Evolutionary conservation across 2,329 filamentous ascomycete genomes (phyloP).

Genomic region (Pyrenochaeta sp.): DNA sequence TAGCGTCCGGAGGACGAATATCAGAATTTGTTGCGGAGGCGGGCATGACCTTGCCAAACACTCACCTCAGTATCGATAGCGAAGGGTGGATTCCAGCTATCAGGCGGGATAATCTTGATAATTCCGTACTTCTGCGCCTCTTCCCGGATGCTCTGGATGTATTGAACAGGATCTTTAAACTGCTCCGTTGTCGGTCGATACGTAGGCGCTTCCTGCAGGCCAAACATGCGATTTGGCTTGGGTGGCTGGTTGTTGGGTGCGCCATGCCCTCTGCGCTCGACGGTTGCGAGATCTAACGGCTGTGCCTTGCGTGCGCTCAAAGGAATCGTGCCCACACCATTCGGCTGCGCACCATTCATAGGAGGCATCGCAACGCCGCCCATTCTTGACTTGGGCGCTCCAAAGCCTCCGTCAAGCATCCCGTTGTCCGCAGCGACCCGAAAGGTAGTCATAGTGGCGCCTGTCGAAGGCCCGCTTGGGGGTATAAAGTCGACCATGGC

Average conservation of each 20-base stretch:
- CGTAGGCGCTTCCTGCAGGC: slow-evolving; percentile 86
- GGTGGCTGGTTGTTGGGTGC: slow-evolving; percentile 77
- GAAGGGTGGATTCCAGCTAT: slow-evolving; percentile 92
- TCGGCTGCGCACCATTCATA: slow-evolving; percentile 47
- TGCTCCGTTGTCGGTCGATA: slow-evolving; percentile 92
- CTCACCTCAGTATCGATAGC: slow-evolving; percentile 95
- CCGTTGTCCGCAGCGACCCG: slow-evolving; percentile 46
- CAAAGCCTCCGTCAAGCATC: slow-evolving; percentile 26
- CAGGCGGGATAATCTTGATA: slow-evolving; percentile 93
- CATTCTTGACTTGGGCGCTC: slow-evolving; percentile 44
- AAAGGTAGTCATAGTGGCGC: slow-evolving; percentile 49
- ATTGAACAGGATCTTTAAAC: slow-evolving; percentile 92
- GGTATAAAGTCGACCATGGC: slow-evolving; percentile 50
- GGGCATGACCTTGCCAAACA: background rate
- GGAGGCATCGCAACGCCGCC: slow-evolving; percentile 32
- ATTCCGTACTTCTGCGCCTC: slow-evolving; percentile 90
- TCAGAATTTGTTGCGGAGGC: background rate
- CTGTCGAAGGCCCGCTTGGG: slow-evolving; percentile 39
- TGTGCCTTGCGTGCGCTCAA: slow-evolving; percentile 70
- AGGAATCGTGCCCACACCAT: slow-evolving; percentile 58
- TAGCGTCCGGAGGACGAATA: background rate
- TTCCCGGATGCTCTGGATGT: slow-evolving; percentile 88
- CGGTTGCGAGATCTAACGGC: slow-evolving; percentile 84
- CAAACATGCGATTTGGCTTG: slow-evolving; percentile 83
- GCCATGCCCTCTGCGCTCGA: slow-evolving; percentile 88